Evolutionary conservation across 257 asterid genomes (phyloP), one percentile per base, ranked within the genome.

Genomic region (Fraxinus pennsylvanica): DNA sequence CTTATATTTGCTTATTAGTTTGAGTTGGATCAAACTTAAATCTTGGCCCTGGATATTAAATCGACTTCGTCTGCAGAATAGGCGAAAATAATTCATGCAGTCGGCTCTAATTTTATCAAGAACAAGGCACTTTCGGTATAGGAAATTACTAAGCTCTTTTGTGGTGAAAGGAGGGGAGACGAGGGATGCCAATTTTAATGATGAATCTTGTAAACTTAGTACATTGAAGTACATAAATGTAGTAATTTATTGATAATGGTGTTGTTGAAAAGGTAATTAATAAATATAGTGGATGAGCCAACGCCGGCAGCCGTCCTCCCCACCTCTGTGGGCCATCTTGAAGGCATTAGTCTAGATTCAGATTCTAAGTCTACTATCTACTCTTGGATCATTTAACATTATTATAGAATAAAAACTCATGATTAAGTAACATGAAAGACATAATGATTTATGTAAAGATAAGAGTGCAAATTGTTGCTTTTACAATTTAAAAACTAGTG

Each of bases 391-490:
- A 67, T 85, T 83, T 79, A 32, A 72, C 78, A 81, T 78, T 84
- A 80, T 82, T 82, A 33, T 75, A 75, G 78, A 22, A 80, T 77
- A 85, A 84, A 67, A 82, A 76, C 79, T 86, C 87, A 90, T 91
- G 87, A 91, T 91, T 90, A 86, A 80, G 94, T 92, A 89, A 92
- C 96, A 85, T 90, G 96, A 84, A 90, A 84, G 83, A 84, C 88
- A 87, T 77, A 85, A 88, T 92, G 89, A 86, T 87, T 89, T 81
- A 85, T 65, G 76, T 74, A 80, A 87, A 85, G 87, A 71, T 86
- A 81, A 1, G 79, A 82, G 84, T 68, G 82, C 84, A 82, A 81
- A 81, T 78, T 76, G 70, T 52, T 78, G 78, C 84, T 73, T 88
- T 84, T 68, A 75, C 80, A 80, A 82, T 84, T 68, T 82, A 33